phyloP scores from a whole-genome alignment of 1,284 basidiomycete species.

The Lentinula novae-zelandiae region DNA sequence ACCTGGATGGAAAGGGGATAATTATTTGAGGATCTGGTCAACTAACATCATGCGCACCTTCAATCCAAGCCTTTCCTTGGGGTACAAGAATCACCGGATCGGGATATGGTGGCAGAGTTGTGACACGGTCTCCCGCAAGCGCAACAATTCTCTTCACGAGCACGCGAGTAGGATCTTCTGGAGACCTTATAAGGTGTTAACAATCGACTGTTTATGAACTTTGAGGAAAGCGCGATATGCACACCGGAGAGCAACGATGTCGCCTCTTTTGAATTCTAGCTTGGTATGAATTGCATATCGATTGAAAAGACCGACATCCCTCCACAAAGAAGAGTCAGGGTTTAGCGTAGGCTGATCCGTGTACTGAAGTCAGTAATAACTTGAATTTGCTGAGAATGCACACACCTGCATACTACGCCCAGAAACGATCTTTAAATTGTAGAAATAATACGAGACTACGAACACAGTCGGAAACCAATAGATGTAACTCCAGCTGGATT shows the following conservation, averaged over 20 bases:
- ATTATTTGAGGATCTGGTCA: not conserved
- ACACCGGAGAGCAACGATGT: slow-evolving; percentile 62
- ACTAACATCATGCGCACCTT: slow-evolving; percentile 39
- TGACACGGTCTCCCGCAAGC: slow-evolving; percentile 58
- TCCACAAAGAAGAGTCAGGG: slow-evolving; percentile 58
- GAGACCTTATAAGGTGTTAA: slow-evolving; percentile 44
- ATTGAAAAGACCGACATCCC: slow-evolving; percentile 65
- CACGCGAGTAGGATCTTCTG: slow-evolving; percentile 46
- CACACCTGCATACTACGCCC: slow-evolving; percentile 77
- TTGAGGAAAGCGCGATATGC: slow-evolving; percentile 12
- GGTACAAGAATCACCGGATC: slow-evolving; percentile 54
- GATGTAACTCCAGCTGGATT: slow-evolving; percentile 20
- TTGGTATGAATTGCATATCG: slow-evolving; percentile 38
- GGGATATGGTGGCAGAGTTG: slow-evolving; percentile 69
- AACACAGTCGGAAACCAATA: slow-evolving; percentile 59
- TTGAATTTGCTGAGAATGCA: not conserved
- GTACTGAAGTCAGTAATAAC: not conserved
- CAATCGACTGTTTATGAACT: not conserved
- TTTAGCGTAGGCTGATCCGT: slow-evolving; percentile 67
- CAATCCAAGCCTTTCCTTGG: slow-evolving; percentile 67
- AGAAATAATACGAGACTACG: slow-evolving; percentile 48
- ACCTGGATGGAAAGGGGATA: slow-evolving; percentile 30
- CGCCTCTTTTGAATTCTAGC: slow-evolving; percentile 46
- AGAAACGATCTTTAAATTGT: slow-evolving; percentile 49
- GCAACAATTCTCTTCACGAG: slow-evolving; percentile 70